Conservation (phyloP, 352 stramenopile genomes). For the Globisporangium solare region DNA sequence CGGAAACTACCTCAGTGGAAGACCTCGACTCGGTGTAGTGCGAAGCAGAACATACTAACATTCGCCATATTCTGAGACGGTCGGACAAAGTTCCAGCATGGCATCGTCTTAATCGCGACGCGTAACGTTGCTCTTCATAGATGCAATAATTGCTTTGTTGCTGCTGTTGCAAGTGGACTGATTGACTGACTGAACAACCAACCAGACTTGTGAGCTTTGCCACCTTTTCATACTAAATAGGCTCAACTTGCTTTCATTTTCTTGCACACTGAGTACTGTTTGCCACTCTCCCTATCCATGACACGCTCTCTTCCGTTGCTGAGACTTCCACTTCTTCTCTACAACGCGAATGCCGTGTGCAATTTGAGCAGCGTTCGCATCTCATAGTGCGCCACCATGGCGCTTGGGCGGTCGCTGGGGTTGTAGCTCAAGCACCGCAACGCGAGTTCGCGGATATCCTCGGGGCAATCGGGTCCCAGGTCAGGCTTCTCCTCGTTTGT, state of each 20-base stretch:
- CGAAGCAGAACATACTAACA: background rate
- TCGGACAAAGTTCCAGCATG: slow-evolving; percentile 3
- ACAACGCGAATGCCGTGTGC: slow-evolving; percentile 53
- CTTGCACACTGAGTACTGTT: too few relatives aligned
- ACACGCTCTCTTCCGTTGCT: too few relatives aligned
- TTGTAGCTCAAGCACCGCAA: slow-evolving; percentile 65
- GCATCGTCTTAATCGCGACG: too few relatives aligned
- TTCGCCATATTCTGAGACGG: slow-evolving; percentile 9
- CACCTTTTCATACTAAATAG: too few relatives aligned
- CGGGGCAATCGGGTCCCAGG: slow-evolving; percentile 48
- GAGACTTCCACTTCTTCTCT: background rate
- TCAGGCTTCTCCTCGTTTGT: slow-evolving; percentile 65
- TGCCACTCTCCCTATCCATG: too few relatives aligned
- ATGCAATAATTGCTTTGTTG: too few relatives aligned
- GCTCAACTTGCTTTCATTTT: background rate
- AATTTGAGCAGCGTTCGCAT: slow-evolving; percentile 68
- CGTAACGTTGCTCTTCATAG: too few relatives aligned
- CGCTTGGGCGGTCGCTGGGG: slow-evolving; percentile 53
- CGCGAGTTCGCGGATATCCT: slow-evolving; percentile 60
- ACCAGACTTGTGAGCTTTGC: too few relatives aligned
- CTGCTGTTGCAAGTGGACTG: too few relatives aligned
- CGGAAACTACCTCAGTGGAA: background rate
- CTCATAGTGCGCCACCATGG: slow-evolving; percentile 73
- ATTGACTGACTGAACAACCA: too few relatives aligned
- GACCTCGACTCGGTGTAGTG: slow-evolving; percentile 1